These are phyloP conservation scores for Amphicarpaea edgeworthii DNA, from an alignment of 306 rosid species.

Conservation along the genomic window DNA sequence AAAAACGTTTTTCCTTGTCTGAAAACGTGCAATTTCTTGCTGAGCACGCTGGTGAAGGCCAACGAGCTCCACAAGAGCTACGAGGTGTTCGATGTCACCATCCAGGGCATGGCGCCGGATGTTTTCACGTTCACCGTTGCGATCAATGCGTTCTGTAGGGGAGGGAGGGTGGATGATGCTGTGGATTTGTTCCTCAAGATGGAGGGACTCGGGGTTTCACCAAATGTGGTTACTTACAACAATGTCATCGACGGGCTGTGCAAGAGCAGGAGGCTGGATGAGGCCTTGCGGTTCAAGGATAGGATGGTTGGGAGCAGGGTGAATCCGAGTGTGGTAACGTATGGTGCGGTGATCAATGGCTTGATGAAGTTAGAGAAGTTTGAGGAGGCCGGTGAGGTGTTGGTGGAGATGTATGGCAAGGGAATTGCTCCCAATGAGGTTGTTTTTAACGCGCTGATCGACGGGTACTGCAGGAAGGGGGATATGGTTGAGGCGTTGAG, in stretches of 20 bases:
- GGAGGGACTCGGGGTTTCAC: conserved; percentile 63
- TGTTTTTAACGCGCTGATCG: conserved; percentile 67
- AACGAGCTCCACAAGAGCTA: conserved; percentile 59
- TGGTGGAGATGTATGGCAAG: conserved; percentile 62
- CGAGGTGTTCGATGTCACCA: conserved; percentile 57
- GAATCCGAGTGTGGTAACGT: conserved; percentile 63
- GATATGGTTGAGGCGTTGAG: conserved; percentile 64
- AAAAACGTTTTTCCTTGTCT: conserved; percentile 57
- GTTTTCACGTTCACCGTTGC: conserved; percentile 66
- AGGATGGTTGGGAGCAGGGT: conserved; percentile 62
- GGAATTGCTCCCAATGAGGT: conserved; percentile 68
- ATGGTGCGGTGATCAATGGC: conserved; percentile 69
- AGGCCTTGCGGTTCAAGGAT: conserved; percentile 60
- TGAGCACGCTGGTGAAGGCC: conserved; percentile 65
- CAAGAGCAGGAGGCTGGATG: conserved; percentile 65
- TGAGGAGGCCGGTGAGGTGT: conserved; percentile 54
- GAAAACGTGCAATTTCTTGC: conserved; percentile 63
- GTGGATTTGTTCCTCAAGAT: conserved; percentile 60
- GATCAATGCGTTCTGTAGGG: conserved; percentile 63
- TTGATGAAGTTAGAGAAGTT: conserved; percentile 61
- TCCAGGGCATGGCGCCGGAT: conserved; percentile 55
- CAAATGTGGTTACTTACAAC: conserved; percentile 78
- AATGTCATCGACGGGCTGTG: conserved; percentile 73
- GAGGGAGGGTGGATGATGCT: conserved; percentile 69
- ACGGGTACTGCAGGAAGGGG: conserved; percentile 71